These are phyloP conservation scores for Ophiostoma angusticollis DNA, from an alignment of 2,329 filamentous ascomycete species.

Conservation along the genomic window DNA sequence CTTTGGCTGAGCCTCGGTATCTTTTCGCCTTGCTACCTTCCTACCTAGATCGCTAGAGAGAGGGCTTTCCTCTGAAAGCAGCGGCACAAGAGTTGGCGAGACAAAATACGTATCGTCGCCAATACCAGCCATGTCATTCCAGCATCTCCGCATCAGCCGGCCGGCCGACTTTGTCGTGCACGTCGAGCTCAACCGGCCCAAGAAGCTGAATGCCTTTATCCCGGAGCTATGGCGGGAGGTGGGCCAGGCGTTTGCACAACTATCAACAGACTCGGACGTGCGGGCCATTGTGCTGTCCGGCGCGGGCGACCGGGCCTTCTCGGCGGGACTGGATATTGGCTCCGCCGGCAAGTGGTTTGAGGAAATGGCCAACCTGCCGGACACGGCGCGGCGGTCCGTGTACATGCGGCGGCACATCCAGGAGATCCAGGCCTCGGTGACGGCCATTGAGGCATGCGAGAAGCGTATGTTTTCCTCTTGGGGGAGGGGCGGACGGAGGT, in stretches of 20 bases:
- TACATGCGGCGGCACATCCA: constrained; percentile 53
- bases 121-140: constrained; percentile 29
- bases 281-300: constrained; percentile 70
- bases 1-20: too few relatives aligned
- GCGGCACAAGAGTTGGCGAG: too few relatives aligned
- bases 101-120: too few relatives aligned
- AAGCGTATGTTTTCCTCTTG: constrained; percentile 58
- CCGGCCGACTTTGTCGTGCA: constrained; percentile 67
- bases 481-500: too few relatives aligned
- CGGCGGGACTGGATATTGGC: constrained; percentile 71
- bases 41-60: too few relatives aligned
- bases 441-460: constrained; percentile 69
- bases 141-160: constrained; percentile 30
- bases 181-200: constrained; percentile 78
- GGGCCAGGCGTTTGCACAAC: constrained; percentile 53
- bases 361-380: constrained; percentile 35
- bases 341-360: constrained; percentile 45
- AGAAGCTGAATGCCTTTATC: constrained; percentile 80
- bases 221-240: constrained; percentile 81
- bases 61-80: too few relatives aligned
- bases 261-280: constrained; percentile 60
- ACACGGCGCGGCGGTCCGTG: constrained; percentile 52
- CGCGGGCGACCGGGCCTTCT: constrained; percentile 73
- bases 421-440: constrained; percentile 71
- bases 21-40: too few relatives aligned